These are phyloP conservation scores for Aspergillus sclerotiicarbonarius DNA, from an alignment of 495 filamentous ascomycete species.

Conservation along the genomic window DNA sequence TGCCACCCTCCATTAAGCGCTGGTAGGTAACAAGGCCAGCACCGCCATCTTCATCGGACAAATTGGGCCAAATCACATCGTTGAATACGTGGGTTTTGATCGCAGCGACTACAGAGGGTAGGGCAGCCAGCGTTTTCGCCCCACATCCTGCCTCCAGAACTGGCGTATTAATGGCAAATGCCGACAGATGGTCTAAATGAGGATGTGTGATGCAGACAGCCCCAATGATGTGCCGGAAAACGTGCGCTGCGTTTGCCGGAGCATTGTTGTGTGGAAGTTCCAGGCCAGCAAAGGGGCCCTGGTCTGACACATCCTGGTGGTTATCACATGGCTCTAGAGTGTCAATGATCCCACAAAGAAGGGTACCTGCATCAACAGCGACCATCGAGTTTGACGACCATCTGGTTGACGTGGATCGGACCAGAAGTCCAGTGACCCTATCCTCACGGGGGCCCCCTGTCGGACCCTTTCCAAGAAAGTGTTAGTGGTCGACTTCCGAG, in stretches of 20 bases:
- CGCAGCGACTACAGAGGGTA: conserved; percentile 81
- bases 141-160: conserved; percentile 67
- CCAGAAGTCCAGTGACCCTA: conserved; percentile 82
- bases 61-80: conserved; percentile 95
- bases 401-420: conserved; percentile 71
- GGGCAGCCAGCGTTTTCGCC: conserved; percentile 78
- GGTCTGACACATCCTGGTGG: conserved; percentile 23
- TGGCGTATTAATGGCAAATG: conserved; percentile 89
- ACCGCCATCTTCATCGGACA: conserved; percentile 93
- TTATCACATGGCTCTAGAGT: conserved; percentile 59
- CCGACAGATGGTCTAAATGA: conserved; percentile 90
- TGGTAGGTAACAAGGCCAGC: conserved; percentile 90
- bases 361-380: conserved; percentile 89
- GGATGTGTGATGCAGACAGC: conserved; percentile 91
- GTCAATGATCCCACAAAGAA: conserved; percentile 76
- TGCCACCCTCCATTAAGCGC: conserved; percentile 83
- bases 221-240: conserved; percentile 75
- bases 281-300: conserved; percentile 74
- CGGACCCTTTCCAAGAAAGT: conserved; percentile 65
- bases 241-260: conserved; percentile 73
- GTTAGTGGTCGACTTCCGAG: conserved; percentile 26
- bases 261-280: conserved; percentile 58
- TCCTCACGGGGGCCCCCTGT: conserved; percentile 89
- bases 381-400: conserved; percentile 81
- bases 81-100: conserved; percentile 96